Base-by-base conservation (phyloP, 2,329 filamentous ascomycete genomes). In the Penicillium frequentans region DNA sequence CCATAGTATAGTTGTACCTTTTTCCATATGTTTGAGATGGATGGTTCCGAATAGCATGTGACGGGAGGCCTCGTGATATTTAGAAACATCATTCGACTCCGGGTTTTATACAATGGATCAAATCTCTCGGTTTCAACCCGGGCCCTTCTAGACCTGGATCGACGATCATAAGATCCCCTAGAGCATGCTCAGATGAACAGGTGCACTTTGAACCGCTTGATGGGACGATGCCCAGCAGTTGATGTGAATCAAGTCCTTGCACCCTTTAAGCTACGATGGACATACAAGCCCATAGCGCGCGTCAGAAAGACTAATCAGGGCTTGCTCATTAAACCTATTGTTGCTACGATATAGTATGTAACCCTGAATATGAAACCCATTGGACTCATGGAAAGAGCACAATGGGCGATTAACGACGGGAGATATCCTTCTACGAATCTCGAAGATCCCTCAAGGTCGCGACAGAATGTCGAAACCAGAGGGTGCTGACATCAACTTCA, bases 351-450 rank as follows among this genome's bases (percentile, higher is more conserved):
- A n/a, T n/a, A 23, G 21, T 23, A 75, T 78, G 74, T 78, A 72
- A 73, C 77, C 77, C 77, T 79, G 76, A 42, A 78, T 77, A 79
- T 79, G 77, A 79, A 79, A 79, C 77, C 77, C 75, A 64, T 70
- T 68, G 64, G 67, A 70, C 70, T 75, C 77, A 77, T 78, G 60
- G 76, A 68, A 57, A 76, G 76, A 76, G 70, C 69, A 70, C 70
- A 76, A 72, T 73, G 77, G 74, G 77, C 77, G 77, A 79, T 79
- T 79, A 79, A 79, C 77, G 75, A 79, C 76, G 75, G 77, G 76
- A 61, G 19, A 42, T 13, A 63, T 74, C 70, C 70, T 70, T 78
- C 75, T 77, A 62, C 68, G 73, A 68, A 65, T 68, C 72, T 75
- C 67, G 62, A 63, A 66, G 62, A 61, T 67, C 71, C 74, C 74